phyloP scores from a whole-genome alignment of 2,329 filamentous ascomycete species.

The Xylariaceae sp. region DNA sequence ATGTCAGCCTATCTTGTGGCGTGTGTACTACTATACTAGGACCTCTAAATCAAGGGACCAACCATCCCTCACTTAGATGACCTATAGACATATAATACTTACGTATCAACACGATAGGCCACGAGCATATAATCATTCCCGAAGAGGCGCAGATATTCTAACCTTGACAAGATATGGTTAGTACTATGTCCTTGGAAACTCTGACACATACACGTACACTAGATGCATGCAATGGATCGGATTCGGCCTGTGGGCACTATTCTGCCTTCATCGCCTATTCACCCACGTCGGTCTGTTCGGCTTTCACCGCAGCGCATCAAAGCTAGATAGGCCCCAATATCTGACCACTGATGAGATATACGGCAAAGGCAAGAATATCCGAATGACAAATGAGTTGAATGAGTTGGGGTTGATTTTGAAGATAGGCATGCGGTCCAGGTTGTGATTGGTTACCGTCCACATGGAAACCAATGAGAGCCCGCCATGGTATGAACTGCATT shows the following conservation, averaged over 20 bases:
- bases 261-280: no score
- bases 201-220: background rate
- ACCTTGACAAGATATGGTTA: background rate
- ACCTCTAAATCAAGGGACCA: constrained; percentile 1
- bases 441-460: constrained; percentile 38
- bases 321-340: no score
- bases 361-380: no score
- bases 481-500: no score
- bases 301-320: background rate
- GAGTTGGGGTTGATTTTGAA: constrained; percentile 5
- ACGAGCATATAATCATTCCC: background rate
- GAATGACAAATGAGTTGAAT: constrained; percentile 26
- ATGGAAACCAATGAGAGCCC: constrained; percentile 29
- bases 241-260: background rate
- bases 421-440: background rate
- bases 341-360: no score
- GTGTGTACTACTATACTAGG: background rate
- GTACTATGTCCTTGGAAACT: background rate
- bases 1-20: no score
- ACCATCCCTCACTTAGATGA: no score
- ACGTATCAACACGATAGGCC: background rate
- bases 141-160: background rate
- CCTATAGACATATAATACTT: background rate
- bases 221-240: constrained; percentile 11
- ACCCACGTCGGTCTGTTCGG: constrained; percentile 8